phyloP scores from a whole-genome alignment of 2,329 filamentous ascomycete genomes.

The Nigrograna mackinnonii region DNA sequence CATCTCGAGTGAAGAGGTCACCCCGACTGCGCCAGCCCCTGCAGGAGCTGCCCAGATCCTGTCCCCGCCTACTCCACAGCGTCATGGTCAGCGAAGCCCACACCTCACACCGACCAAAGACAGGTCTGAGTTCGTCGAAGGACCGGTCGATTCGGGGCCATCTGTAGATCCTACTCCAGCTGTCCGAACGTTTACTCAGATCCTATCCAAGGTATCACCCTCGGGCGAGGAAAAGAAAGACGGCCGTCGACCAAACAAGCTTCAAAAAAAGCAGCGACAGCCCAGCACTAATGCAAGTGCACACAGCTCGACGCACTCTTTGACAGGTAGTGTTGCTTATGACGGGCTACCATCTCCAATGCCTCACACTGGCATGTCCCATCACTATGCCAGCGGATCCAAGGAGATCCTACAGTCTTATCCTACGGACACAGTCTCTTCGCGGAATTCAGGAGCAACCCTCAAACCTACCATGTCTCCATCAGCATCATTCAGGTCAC shows the following conservation, averaged over 20 bases:
- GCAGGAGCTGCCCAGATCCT: conserved; percentile 20
- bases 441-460: conserved; percentile 51
- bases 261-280: conserved; percentile 80
- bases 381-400: conserved; percentile 26
- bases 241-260: conserved; percentile 79
- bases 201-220: conserved; percentile 55
- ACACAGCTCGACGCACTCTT: conserved; percentile 83
- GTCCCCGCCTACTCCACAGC: conserved; percentile 19
- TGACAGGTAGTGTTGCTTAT: conserved; percentile 48
- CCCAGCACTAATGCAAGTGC: conserved; percentile 81
- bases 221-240: conserved; percentile 66
- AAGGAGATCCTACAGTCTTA: conserved; percentile 26
- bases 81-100: conserved; percentile 21
- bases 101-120: conserved; percentile 33
- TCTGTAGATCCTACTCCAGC: conserved; percentile 25
- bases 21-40: conserved; percentile 30
- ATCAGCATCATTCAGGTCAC: conserved; percentile 75
- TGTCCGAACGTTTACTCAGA: conserved; percentile 41
- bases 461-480: conserved; percentile 73
- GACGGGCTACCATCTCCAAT: conserved; percentile 33
- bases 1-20: conserved; percentile 32
- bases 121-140: conserved; percentile 36
- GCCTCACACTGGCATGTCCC: conserved; percentile 28
- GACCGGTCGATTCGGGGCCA: conserved; percentile 28
- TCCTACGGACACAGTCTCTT: conserved; percentile 43